These are phyloP conservation scores for Liquidambar formosana DNA, from an alignment of 164 flowering plant species.

Conservation along the genomic window DNA sequence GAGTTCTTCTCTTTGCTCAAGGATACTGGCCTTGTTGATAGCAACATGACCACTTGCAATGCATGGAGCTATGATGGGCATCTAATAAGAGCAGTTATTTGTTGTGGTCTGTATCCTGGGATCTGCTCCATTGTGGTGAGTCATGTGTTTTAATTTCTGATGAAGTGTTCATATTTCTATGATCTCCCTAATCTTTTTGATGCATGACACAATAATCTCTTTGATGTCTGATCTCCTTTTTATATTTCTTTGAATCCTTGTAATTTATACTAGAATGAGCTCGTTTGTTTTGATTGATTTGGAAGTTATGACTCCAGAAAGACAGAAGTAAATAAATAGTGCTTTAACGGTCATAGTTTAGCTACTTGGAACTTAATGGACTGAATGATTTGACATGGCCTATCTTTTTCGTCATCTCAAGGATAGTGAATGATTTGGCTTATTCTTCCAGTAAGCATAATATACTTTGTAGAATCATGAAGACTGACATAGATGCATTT, in stretches of 20 bases:
- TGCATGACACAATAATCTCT: not conserved
- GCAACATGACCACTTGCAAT: constrained; percentile 38
- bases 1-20: constrained; percentile 73
- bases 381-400: no score
- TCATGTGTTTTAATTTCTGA: constrained; percentile 1
- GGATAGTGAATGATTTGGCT: no score
- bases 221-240: not conserved
- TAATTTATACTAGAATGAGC: not conserved
- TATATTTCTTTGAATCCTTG: no score
- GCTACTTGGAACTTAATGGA: no score
- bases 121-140: constrained; percentile 91
- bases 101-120: constrained; percentile 94
- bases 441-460: not conserved
- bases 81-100: constrained; percentile 80
- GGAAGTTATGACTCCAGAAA: not conserved
- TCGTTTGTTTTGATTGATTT: not conserved
- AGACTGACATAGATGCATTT: constrained; percentile 13
- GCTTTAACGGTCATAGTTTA: not conserved
- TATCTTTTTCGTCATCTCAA: no score
- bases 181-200: not conserved
- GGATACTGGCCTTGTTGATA: constrained; percentile 75
- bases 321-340: not conserved
- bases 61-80: constrained; percentile 71
- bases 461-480: not conserved
- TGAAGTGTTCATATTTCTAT: not conserved